These are phyloP conservation scores for Metarhizium guizhouense DNA, from an alignment of 2,329 filamentous ascomycete genomes.

Conservation along the genomic window DNA sequence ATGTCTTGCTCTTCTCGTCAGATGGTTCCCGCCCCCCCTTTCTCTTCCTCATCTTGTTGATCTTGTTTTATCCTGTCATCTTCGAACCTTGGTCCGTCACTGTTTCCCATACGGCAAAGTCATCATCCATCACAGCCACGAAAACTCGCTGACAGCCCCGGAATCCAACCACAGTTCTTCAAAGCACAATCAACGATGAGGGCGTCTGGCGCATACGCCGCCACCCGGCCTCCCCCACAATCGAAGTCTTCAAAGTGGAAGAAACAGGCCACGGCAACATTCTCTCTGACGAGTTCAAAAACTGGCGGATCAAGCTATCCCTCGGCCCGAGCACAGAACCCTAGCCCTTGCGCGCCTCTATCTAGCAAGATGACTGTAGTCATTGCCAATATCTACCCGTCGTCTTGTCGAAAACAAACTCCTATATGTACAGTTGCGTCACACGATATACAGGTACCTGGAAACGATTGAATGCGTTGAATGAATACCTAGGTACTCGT, in stretches of 20 bases:
- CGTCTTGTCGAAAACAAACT: background rate
- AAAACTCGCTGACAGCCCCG: background rate
- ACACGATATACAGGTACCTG: no score
- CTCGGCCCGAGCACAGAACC: constrained; percentile 19
- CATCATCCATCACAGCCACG: background rate
- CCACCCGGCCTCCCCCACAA: constrained; percentile 47
- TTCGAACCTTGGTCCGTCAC: background rate
- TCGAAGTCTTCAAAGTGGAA: constrained; percentile 67
- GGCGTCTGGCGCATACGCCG: constrained; percentile 78
- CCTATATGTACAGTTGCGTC: no score
- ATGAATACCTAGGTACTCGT: no score
- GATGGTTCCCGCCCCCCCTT: background rate
- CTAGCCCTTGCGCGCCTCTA: background rate
- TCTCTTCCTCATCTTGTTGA: background rate
- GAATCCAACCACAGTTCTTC: constrained; percentile 41
- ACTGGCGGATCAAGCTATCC: constrained; percentile 57
- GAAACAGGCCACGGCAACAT: constrained; percentile 70
- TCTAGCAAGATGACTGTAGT: background rate
- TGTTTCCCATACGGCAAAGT: background rate
- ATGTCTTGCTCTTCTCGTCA: background rate
- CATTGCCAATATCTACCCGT: background rate
- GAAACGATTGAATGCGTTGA: no score
- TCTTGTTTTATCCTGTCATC: background rate
- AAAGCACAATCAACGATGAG: constrained; percentile 53
- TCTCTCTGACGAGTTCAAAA: constrained; percentile 66